phyloP scores from a whole-genome alignment of 2,329 filamentous ascomycete species.

The Bipolaris oryzae region DNA sequence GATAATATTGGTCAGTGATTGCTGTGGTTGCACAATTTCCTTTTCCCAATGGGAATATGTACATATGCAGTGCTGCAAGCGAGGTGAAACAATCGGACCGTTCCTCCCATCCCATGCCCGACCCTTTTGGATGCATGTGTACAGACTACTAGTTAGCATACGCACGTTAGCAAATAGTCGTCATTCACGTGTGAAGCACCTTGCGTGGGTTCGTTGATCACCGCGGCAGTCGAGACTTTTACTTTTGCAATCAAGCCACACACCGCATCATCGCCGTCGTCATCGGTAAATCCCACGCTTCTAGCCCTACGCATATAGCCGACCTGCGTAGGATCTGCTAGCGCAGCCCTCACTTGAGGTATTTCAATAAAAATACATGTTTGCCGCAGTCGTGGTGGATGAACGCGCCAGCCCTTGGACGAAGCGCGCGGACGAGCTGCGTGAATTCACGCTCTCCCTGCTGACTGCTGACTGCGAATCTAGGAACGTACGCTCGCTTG shows the following conservation, averaged over 20 bases:
- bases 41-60: background rate
- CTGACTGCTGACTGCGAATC: constrained; percentile 3
- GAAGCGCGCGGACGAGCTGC: constrained; percentile 15
- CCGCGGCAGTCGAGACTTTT: background rate
- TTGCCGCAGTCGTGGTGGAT: constrained; percentile 13
- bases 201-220: background rate
- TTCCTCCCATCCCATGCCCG: background rate
- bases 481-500: background rate
- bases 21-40: background rate
- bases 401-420: constrained; percentile 20
- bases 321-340: constrained; percentile 7
- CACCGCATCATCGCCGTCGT: constrained; percentile 10
- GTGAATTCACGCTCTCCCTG: background rate
- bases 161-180: background rate
- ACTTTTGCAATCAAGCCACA: constrained; percentile 3
- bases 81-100: background rate
- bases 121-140: background rate
- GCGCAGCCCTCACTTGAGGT: constrained; percentile 14
- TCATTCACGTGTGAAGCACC: background rate
- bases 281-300: constrained; percentile 11
- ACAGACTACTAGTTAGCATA: background rate
- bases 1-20: background rate
- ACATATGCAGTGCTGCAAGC: background rate
- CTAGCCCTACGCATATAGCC: constrained; percentile 10
- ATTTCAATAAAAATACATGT: constrained; percentile 14